phyloP scores from a whole-genome alignment of 2,329 filamentous ascomycete genomes.

The Ascochyta clinopodiicola region DNA sequence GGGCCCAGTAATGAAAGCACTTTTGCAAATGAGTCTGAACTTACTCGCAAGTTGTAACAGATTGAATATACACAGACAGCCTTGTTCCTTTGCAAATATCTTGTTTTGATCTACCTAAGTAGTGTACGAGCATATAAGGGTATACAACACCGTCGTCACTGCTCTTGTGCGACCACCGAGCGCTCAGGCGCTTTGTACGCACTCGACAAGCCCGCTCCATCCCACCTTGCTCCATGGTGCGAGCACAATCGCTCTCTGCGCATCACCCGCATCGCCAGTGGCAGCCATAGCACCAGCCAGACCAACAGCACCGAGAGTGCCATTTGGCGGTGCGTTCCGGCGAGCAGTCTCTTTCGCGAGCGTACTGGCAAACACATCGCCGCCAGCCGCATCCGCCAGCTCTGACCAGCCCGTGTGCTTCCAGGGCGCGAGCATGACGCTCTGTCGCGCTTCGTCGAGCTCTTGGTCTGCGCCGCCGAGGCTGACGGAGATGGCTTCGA shows the following conservation, averaged over 20 bases:
- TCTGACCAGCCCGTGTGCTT: constrained; percentile 82
- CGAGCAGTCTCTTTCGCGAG: constrained; percentile 84
- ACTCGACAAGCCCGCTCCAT: constrained; percentile 65
- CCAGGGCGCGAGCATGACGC: constrained; percentile 81
- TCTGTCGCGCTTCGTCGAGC: constrained; percentile 71
- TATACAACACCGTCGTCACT: too few relatives aligned
- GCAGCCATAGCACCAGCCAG: constrained; percentile 76
- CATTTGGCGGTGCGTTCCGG: constrained; percentile 75
- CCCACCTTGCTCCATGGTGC: constrained; percentile 77
- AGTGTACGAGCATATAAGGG: too few relatives aligned
- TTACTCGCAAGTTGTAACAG: too few relatives aligned
- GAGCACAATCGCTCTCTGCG: constrained; percentile 77
- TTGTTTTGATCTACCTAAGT: too few relatives aligned
- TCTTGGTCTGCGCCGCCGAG: constrained; percentile 57
- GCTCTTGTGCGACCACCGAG: background rate
- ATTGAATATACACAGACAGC: too few relatives aligned
- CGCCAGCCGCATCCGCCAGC: constrained; percentile 64
- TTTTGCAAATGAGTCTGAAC: too few relatives aligned
- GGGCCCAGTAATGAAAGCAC: too few relatives aligned
- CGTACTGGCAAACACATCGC: constrained; percentile 63
- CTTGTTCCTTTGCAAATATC: too few relatives aligned
- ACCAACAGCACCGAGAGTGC: constrained; percentile 70
- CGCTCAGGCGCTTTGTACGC: constrained; percentile 22
- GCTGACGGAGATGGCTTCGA: constrained; percentile 74
- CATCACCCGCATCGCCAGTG: constrained; percentile 73